These are phyloP conservation scores for Fusarium vanettenii DNA, from an alignment of 2,329 filamentous ascomycete species.

Conservation along the genomic window DNA sequence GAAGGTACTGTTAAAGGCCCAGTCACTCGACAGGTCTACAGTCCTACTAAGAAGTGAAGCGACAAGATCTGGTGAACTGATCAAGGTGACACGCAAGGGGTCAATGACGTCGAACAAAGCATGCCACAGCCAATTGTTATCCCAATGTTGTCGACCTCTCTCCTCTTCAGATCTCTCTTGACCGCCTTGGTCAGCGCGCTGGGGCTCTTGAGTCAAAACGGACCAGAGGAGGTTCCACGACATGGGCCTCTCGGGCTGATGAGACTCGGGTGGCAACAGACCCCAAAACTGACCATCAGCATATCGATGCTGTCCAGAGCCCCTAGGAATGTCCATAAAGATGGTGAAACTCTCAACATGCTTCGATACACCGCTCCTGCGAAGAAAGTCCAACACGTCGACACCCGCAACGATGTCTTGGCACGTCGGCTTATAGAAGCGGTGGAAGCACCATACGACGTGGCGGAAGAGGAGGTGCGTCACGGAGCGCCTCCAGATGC, in stretches of 20 bases:
- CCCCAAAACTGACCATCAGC: constrained; percentile 43
- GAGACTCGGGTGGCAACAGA: constrained; percentile 44
- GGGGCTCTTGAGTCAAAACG: constrained; percentile 17
- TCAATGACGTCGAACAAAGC: constrained; percentile 65
- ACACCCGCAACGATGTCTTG: constrained; percentile 45
- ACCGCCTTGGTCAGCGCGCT: constrained; percentile 9
- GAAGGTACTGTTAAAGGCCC: constrained; percentile 72
- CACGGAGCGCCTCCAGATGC: constrained; percentile 62
- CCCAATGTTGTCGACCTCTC: constrained; percentile 28
- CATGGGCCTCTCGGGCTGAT: constrained; percentile 22
- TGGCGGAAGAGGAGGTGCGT: constrained; percentile 70
- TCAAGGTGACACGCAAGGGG: constrained; percentile 64
- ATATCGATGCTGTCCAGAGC: constrained; percentile 42
- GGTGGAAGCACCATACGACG: constrained; percentile 55
- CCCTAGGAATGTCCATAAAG: constrained; percentile 48
- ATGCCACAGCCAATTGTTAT: constrained; percentile 65
- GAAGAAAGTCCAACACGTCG: constrained; percentile 55
- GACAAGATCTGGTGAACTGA: constrained; percentile 72
- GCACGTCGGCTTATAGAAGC: constrained; percentile 42
- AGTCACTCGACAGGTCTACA: constrained; percentile 67
- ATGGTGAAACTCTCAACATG: constrained; percentile 57
- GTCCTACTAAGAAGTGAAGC: constrained; percentile 69
- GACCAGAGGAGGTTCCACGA: constrained; percentile 45
- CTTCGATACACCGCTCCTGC: constrained; percentile 50
- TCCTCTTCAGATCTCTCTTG: constrained; percentile 31